phyloP scores from a whole-genome alignment of 2,329 filamentous ascomycete genomes.

The Cladosporium velox region DNA sequence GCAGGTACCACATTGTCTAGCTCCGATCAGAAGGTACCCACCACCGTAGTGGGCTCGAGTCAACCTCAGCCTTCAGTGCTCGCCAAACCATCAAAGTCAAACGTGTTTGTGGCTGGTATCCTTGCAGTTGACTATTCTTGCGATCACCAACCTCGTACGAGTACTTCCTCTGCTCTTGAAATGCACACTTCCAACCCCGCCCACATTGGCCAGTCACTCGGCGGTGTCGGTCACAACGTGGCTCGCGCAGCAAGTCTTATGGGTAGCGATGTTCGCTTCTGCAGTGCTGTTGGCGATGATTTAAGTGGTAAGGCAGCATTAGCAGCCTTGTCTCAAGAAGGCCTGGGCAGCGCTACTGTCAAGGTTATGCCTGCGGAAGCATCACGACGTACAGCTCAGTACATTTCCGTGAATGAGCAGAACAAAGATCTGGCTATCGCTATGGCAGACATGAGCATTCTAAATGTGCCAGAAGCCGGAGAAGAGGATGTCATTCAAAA shows the following conservation, averaged over 20 bases:
- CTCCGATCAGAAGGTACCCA: background rate
- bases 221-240: constrained; percentile 91
- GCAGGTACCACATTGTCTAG: background rate
- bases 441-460: constrained; percentile 93
- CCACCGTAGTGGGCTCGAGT: background rate
- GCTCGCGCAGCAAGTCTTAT: constrained; percentile 77
- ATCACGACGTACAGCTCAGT: constrained; percentile 77
- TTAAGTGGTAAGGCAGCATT: constrained; percentile 73
- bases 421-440: constrained; percentile 84
- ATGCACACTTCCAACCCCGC: constrained; percentile 85
- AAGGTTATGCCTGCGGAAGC: constrained; percentile 45
- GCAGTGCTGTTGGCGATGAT: constrained; percentile 80
- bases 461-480: constrained; percentile 50
- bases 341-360: constrained; percentile 66
- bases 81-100: constrained; percentile 40
- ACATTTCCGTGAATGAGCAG: constrained; percentile 83
- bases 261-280: constrained; percentile 68
- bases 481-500: constrained; percentile 38
- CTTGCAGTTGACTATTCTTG: constrained; percentile 86
- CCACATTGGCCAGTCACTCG: constrained; percentile 76
- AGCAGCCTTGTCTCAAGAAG: constrained; percentile 62
- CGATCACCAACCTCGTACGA: constrained; percentile 60
- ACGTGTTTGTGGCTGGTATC: constrained; percentile 87
- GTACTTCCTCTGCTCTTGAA: constrained; percentile 49
- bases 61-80: background rate